Evolutionary conservation across 2,329 filamentous ascomycete species (phyloP).

Genomic region (Colletotrichum camelliae): DNA sequence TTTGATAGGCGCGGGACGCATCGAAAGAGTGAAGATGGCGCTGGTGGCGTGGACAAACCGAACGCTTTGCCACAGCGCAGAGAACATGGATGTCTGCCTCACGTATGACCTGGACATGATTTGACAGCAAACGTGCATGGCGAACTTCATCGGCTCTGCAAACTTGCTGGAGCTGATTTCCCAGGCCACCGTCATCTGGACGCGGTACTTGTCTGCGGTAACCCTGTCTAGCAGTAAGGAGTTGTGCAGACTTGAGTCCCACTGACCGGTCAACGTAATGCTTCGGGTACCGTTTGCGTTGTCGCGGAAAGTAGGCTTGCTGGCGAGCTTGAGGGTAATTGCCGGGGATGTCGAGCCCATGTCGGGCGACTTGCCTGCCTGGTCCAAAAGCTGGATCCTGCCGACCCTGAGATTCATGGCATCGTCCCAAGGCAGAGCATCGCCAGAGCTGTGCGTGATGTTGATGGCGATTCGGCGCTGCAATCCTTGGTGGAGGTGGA

Average conservation of each 20-base stretch:
- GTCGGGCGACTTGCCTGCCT: slow-evolving; percentile 83
- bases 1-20: slow-evolving; percentile 90
- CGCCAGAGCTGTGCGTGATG: slow-evolving; percentile 89
- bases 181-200: slow-evolving; percentile 88
- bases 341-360: slow-evolving; percentile 75
- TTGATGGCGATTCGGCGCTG: slow-evolving; percentile 88
- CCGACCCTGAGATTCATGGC: slow-evolving; percentile 79
- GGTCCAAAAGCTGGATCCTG: slow-evolving; percentile 82
- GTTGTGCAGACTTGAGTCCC: slow-evolving; percentile 93
- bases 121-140: slow-evolving; percentile 80
- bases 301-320: slow-evolving; percentile 78
- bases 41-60: slow-evolving; percentile 88
- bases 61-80: slow-evolving; percentile 83
- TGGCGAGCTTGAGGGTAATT: slow-evolving; percentile 77
- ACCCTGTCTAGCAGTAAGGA: slow-evolving; percentile 93
- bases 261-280: slow-evolving; percentile 87
- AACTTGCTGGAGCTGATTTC: slow-evolving; percentile 84
- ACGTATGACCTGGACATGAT: slow-evolving; percentile 85
- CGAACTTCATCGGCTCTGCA: slow-evolving; percentile 87
- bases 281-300: slow-evolving; percentile 91
- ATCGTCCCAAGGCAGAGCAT: slow-evolving; percentile 87
- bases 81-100: slow-evolving; percentile 85
- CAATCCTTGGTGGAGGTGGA: slow-evolving; percentile 93
- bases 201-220: slow-evolving; percentile 89
- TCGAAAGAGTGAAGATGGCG: slow-evolving; percentile 83